A percentile compares a stretch with the other conserved stretches of the same genome.
Conservation (phyloP, 495 filamentous ascomycete genomes). For the Geoglossum glabrum region DNA sequence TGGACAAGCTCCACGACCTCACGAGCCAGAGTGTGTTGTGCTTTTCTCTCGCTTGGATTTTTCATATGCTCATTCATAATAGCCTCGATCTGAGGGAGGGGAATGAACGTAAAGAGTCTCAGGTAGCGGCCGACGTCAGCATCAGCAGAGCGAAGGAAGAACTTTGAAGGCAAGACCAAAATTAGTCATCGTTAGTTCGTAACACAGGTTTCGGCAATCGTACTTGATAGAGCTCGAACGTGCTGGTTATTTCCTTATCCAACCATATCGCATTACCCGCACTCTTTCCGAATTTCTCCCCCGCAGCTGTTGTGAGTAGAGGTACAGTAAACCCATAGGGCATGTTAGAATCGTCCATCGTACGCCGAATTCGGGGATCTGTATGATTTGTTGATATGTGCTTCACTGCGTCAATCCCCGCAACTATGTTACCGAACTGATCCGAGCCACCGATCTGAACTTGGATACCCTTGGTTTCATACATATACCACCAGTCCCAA, state of each 20-base stretch:
- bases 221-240: conserved; percentile 72
- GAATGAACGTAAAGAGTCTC: conserved; percentile 81
- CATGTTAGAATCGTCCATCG: conserved; percentile 8
- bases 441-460: conserved; percentile 88
- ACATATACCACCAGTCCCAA: conserved; percentile 93
- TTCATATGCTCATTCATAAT: conserved; percentile 44
- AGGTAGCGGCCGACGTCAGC: conserved; percentile 58
- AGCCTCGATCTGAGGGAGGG: conserved; percentile 36
- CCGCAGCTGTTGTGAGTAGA: conserved; percentile 63
- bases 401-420: conserved; percentile 72
- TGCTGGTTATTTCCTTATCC: conserved; percentile 53
- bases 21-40: conserved; percentile 61
- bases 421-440: conserved; percentile 89
- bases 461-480: conserved; percentile 37
- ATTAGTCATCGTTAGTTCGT: neutral
- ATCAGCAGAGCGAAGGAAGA: conserved; percentile 71
- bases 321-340: conserved; percentile 81
- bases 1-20: conserved; percentile 70
- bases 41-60: conserved; percentile 47
- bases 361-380: conserved; percentile 11
- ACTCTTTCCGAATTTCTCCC: conserved; percentile 88
- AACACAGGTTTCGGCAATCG: neutral
- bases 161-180: conserved; percentile 29
- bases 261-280: conserved; percentile 92
- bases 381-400: conserved; percentile 34